Evolutionary conservation across 495 filamentous ascomycete genomes (phyloP).

Genomic region (Penicillium goetzii): DNA sequence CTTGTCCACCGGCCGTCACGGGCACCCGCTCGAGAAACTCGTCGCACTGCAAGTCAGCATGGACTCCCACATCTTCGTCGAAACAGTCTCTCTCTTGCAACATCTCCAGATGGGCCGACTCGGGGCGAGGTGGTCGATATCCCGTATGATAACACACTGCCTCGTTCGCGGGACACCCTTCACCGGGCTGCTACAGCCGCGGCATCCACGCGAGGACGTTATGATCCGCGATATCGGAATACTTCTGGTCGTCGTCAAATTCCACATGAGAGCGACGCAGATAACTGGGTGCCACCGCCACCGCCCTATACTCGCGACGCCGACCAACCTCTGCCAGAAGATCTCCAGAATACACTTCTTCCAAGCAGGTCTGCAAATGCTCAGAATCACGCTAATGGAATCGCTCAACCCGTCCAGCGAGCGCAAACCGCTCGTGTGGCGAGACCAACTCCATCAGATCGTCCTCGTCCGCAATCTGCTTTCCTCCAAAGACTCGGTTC

Average conservation of each 20-base stretch:
- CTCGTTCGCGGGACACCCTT: conserved; percentile 74
- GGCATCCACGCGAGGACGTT: conserved; percentile 66
- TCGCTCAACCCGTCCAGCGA: conserved; percentile 25
- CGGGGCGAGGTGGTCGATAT: conserved; percentile 35
- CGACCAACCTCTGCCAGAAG: conserved; percentile 60
- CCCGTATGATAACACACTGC: conserved; percentile 78
- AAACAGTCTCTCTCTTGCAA: conserved; percentile 32
- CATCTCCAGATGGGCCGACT: conserved; percentile 23
- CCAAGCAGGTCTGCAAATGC: conserved; percentile 28
- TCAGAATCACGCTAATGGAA: conserved; percentile 3
- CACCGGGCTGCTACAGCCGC: conserved; percentile 79
- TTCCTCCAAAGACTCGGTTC: conserved; percentile 39
- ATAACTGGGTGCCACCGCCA: conserved; percentile 93
- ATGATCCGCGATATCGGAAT: conserved; percentile 50
- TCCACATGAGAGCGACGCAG: conserved; percentile 87
- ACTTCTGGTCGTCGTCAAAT: conserved; percentile 43
- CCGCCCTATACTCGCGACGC: conserved; percentile 79
- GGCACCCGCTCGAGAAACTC: conserved; percentile 9
- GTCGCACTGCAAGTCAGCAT: conserved; percentile 18
- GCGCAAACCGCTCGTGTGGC: conserved; percentile 33
- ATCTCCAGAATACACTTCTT: conserved; percentile 47
- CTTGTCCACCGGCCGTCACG: conserved; percentile 21
- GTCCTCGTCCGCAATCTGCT: conserved; percentile 31
- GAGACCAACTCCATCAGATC: conserved; percentile 22
- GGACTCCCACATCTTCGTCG: conserved; percentile 23